A percentile compares a stretch with the other conserved stretches of the same genome.
phyloP scores from a whole-genome alignment of 495 filamentous ascomycete genomes.

The Tuber borchii region DNA sequence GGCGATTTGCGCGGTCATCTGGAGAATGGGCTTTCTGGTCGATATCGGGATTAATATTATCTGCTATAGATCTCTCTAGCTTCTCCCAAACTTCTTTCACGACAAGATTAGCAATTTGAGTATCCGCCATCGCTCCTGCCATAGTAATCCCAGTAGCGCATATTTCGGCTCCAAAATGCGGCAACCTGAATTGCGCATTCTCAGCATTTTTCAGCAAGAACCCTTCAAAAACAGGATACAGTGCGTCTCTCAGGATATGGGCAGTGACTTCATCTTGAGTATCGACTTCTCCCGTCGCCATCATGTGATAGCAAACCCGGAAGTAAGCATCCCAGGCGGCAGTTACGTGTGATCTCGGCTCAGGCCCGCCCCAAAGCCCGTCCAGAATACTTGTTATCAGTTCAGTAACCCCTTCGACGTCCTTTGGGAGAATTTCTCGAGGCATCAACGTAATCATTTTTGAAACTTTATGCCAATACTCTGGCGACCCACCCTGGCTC shows the following conservation, averaged over 20 bases:
- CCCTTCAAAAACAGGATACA: conserved; percentile 55
- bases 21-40: not conserved
- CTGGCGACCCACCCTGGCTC: conserved; percentile 61
- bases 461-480: conserved; percentile 65
- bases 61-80: conserved; percentile 4
- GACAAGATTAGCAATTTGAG: conserved; percentile 13
- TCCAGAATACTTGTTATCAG: conserved; percentile 60
- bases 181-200: not conserved
- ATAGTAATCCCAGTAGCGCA: conserved; percentile 28
- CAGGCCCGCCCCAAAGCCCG: conserved; percentile 66
- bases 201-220: conserved; percentile 47
- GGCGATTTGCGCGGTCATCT: not conserved
- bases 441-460: conserved; percentile 58
- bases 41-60: not conserved
- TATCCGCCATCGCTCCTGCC: conserved; percentile 18
- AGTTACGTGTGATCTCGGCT: conserved; percentile 58
- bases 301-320: conserved; percentile 37
- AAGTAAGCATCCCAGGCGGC: conserved; percentile 71
- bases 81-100: conserved; percentile 20
- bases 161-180: conserved; percentile 14
- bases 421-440: conserved; percentile 47
- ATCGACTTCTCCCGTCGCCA: conserved; percentile 8
- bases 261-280: conserved; percentile 21
- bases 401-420: conserved; percentile 48
- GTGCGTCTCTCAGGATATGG: conserved; percentile 46